These are phyloP conservation scores for Penicillium sp. DNA, from an alignment of 2,329 filamentous ascomycete genomes.

Conservation along the genomic window DNA sequence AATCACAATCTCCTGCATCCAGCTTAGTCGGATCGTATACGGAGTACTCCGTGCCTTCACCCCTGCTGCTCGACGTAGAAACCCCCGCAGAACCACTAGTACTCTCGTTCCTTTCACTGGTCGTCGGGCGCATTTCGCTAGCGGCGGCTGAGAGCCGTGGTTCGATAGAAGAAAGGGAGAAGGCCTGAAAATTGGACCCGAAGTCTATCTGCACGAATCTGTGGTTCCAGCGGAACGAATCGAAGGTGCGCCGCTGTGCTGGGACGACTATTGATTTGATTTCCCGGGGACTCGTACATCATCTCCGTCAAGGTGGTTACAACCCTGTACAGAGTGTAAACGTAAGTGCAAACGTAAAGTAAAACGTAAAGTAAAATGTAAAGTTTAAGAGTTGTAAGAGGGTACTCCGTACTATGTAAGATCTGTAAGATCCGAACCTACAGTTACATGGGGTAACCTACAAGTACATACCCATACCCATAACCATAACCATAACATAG, in stretches of 20 bases:
- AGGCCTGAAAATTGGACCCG: not conserved
- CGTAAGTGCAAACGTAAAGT: too few relatives aligned
- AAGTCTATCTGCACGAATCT: slow-evolving; percentile 12
- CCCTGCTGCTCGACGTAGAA: not conserved
- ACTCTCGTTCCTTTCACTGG: not conserved
- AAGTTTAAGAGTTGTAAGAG: too few relatives aligned
- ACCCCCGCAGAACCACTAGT: not conserved
- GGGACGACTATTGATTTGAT: slow-evolving; percentile 7
- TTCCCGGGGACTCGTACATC: not conserved
- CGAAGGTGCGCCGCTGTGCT: not conserved
- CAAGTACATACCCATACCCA: too few relatives aligned
- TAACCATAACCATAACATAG: too few relatives aligned
- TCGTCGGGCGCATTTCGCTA: slow-evolving; percentile 2
- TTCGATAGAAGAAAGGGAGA: not conserved
- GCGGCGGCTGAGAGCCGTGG: slow-evolving; percentile 16
- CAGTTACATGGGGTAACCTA: too few relatives aligned
- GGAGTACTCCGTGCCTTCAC: too few relatives aligned
- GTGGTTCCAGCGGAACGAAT: slow-evolving; percentile 4
- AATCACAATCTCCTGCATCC: not conserved
- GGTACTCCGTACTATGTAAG: too few relatives aligned
- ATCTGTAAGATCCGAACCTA: too few relatives aligned
- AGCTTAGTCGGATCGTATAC: too few relatives aligned
- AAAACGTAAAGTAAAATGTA: too few relatives aligned
- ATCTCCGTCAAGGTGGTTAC: too few relatives aligned
- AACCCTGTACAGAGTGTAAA: too few relatives aligned